A percentile compares a stretch with the other conserved stretches of the same genome.
Conservation (phyloP, 306 rosid species). For the Lathyrus oleraceus region DNA sequence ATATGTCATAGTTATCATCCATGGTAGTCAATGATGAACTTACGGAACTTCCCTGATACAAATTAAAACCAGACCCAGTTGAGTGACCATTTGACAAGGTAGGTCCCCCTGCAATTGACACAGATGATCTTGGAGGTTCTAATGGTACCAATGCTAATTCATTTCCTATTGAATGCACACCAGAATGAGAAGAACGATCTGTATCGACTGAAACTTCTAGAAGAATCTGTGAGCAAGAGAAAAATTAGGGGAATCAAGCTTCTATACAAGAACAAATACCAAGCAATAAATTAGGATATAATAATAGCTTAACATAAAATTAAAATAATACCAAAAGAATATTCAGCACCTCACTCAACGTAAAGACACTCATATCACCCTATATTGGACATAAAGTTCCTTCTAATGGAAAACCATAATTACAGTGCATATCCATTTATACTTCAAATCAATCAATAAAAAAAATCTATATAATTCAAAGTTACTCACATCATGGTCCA, state of each 20-base stretch:
- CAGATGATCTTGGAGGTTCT: constrained; percentile 82
- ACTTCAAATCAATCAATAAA: constrained; percentile 21
- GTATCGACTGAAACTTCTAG: constrained; percentile 61
- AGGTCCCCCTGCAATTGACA: constrained; percentile 95
- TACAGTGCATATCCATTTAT: constrained; percentile 19
- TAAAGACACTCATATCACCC: constrained; percentile 18
- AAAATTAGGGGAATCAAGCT: constrained; percentile 35
- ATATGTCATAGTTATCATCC: constrained; percentile 60
- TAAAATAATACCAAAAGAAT: constrained; percentile 12
- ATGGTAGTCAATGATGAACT: constrained; percentile 58
- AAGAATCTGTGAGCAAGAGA: constrained; percentile 70
- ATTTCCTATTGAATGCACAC: constrained; percentile 77
- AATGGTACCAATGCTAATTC: constrained; percentile 85
- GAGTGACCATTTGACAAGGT: constrained; percentile 85
- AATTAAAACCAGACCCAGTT: constrained; percentile 54
- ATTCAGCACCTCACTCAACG: constrained; percentile 27
- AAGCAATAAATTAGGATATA: constrained; percentile 24
- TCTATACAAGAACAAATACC: constrained; percentile 29
- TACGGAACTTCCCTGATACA: constrained; percentile 58
- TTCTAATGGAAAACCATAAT: constrained; percentile 19
- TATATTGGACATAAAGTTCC: constrained; percentile 25
- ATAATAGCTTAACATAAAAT: constrained; percentile 18
- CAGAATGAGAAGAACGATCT: constrained; percentile 41
- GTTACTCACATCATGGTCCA: constrained; percentile 92
- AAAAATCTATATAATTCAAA: constrained; percentile 21